phyloP scores from a whole-genome alignment of 805 yeast genomes.

The Tetrapisispora phaffii region DNA sequence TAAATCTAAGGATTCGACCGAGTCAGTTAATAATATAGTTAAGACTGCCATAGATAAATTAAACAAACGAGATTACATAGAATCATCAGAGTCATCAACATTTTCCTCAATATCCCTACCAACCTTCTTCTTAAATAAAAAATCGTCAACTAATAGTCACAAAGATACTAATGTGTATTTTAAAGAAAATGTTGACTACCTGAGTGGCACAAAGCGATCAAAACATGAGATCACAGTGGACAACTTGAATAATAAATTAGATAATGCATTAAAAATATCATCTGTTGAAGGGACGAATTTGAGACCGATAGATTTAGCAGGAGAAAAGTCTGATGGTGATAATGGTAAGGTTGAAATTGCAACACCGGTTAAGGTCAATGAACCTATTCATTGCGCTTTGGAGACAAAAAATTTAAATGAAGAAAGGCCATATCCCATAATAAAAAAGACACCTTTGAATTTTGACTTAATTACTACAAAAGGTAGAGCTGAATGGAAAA shows the following conservation, averaged over 20 bases:
- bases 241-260: neutral
- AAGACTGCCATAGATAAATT: neutral
- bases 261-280: neutral
- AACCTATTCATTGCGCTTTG: no score
- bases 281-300: neutral
- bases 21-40: neutral
- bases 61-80: neutral
- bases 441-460: neutral
- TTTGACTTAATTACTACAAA: constrained; percentile 1
- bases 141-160: neutral
- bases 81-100: neutral
- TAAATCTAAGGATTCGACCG: neutral
- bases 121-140: neutral
- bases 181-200: constrained; percentile 1
- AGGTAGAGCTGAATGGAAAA: constrained; percentile 3
- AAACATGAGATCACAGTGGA: neutral
- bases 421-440: neutral
- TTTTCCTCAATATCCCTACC: neutral
- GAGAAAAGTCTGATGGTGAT: no score
- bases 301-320: neutral
- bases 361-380: neutral
- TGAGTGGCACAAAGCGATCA: neutral
- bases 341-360: neutral
- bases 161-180: neutral
- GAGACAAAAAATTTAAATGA: neutral